Conservation (phyloP, 2,329 filamentous ascomycete genomes). For the Apiospora koreana region DNA sequence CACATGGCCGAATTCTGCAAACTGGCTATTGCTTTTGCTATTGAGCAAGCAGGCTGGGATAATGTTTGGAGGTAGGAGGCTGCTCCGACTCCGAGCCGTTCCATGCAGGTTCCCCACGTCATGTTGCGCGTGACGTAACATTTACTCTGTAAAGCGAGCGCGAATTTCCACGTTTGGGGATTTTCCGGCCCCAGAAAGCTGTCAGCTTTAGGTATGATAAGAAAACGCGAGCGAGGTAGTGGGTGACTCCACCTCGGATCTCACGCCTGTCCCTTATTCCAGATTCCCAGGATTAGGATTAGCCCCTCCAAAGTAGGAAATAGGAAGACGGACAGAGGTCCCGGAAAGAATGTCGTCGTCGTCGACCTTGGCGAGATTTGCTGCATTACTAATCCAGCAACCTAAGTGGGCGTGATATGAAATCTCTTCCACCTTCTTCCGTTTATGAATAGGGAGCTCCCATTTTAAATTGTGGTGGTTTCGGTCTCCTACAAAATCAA, state of each 20-base stretch:
- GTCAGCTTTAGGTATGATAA: conserved; percentile 4
- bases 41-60: conserved; percentile 42
- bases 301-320: not conserved
- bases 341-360: not conserved
- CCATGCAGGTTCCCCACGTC: not conserved
- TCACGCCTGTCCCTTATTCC: not conserved
- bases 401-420: not conserved
- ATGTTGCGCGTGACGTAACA: not conserved
- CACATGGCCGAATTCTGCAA: conserved; percentile 43
- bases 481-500: not conserved
- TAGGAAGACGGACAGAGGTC: not conserved
- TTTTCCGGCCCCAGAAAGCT: not conserved
- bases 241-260: not conserved
- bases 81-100: not conserved
- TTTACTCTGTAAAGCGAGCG: not conserved
- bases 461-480: not conserved
- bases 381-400: not conserved
- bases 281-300: not conserved
- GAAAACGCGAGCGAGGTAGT: not conserved
- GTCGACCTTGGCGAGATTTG: not conserved
- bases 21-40: conserved; percentile 39
- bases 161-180: not conserved
- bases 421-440: not conserved
- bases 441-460: not conserved
- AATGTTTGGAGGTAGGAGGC: conserved; percentile 36